A percentile compares a stretch with the other conserved stretches of the same genome.
Evolutionary conservation across 2,329 filamentous ascomycete species (phyloP).

Genomic region (Aspergillus sclerotialis): DNA sequence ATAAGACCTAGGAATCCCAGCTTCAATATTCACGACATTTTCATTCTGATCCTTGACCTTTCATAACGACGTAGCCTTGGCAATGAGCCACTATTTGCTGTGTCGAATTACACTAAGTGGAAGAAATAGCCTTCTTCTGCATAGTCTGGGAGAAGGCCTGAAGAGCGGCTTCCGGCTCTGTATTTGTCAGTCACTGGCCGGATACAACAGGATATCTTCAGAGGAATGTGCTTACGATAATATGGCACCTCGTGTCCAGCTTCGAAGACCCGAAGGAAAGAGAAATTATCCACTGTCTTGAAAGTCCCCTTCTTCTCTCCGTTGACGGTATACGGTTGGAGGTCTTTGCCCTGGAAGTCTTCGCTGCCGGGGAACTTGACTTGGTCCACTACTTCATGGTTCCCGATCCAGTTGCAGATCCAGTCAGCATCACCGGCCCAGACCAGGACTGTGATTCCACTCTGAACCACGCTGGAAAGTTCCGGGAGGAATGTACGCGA

Average conservation of each 20-base stretch:
- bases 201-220: background rate
- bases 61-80: too few relatives aligned
- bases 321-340: conserved; percentile 42
- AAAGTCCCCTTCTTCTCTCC: conserved; percentile 44
- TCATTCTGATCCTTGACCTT: too few relatives aligned
- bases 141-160: conserved; percentile 45
- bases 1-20: too few relatives aligned
- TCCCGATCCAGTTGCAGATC: conserved; percentile 55
- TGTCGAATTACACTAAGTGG: conserved; percentile 8
- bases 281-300: conserved; percentile 46
- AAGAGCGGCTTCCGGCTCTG: conserved; percentile 36
- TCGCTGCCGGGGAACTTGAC: conserved; percentile 37
- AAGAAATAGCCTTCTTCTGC: conserved; percentile 15
- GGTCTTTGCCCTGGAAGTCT: conserved; percentile 33
- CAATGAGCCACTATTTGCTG: too few relatives aligned
- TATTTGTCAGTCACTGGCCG: conserved; percentile 11
- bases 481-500: conserved; percentile 40
- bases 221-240: conserved; percentile 39
- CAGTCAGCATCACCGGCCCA: conserved; percentile 55
- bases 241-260: conserved; percentile 46
- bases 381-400: conserved; percentile 39
- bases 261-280: conserved; percentile 43
- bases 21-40: too few relatives aligned
- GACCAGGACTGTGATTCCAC: conserved; percentile 44
- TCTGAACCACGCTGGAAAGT: conserved; percentile 41